Evolutionary conservation across 176 grass and related monocot species (phyloP).

Genomic region (Bonia amplexicaulis): DNA sequence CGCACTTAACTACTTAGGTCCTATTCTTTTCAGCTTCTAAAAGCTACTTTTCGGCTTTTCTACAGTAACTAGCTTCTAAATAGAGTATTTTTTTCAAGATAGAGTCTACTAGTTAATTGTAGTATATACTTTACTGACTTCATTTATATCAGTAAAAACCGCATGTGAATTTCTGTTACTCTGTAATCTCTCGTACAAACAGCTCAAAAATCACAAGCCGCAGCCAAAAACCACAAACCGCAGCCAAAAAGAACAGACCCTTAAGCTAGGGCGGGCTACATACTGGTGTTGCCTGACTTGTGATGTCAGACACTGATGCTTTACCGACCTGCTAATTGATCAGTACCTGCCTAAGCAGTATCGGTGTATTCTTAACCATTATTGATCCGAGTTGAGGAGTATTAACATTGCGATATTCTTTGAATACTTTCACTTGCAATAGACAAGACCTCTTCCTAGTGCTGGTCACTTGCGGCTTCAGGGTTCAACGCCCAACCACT

Average conservation of each 20-base stretch:
- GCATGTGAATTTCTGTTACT: too few relatives aligned
- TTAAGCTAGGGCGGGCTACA: background rate
- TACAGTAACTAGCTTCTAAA: too few relatives aligned
- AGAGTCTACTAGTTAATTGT: too few relatives aligned
- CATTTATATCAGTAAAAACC: too few relatives aligned
- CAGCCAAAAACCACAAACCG: too few relatives aligned
- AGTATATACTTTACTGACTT: too few relatives aligned
- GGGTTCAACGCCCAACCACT: conserved; percentile 2
- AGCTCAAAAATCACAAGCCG: too few relatives aligned
- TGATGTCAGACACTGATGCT: background rate
- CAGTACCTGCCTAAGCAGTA: background rate
- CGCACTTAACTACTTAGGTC: background rate
- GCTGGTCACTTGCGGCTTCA: background rate
- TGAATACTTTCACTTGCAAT: background rate
- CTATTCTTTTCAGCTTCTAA: too few relatives aligned
- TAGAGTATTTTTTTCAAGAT: too few relatives aligned
- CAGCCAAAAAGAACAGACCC: too few relatives aligned
- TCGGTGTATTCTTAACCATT: background rate
- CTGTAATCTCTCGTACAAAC: too few relatives aligned
- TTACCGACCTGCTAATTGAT: background rate
- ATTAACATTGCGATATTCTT: background rate
- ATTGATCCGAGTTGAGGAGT: background rate
- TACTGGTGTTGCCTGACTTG: background rate
- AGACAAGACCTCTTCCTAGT: background rate
- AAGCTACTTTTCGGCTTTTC: too few relatives aligned